phyloP scores from a whole-genome alignment of 2,329 filamentous ascomycete species.

The Sporothrix phasma region DNA sequence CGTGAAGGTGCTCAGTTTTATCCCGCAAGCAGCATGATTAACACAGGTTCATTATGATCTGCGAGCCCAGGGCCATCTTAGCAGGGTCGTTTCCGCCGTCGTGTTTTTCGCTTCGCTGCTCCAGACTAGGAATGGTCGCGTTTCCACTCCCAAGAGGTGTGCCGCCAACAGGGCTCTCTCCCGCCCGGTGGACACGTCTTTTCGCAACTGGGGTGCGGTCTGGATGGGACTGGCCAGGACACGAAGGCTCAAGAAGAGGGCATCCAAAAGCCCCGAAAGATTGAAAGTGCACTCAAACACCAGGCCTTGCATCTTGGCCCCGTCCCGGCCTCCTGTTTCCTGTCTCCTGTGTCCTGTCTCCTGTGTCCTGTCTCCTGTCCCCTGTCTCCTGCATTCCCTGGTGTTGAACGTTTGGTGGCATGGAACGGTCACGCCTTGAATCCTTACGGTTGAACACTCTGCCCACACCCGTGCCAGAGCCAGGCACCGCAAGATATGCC shows the following conservation, averaged over 20 bases:
- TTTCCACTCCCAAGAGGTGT: constrained; percentile 1
- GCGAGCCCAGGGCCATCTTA: background rate
- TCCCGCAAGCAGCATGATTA: background rate
- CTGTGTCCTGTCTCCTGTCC: no score
- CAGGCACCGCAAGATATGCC: background rate
- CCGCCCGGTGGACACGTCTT: background rate
- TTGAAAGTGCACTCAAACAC: background rate
- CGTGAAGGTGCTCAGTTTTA: background rate
- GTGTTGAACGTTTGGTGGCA: background rate
- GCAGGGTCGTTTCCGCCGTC: constrained; percentile 10
- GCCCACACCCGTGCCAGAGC: no score
- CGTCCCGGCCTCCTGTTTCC: background rate
- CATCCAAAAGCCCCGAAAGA: background rate
- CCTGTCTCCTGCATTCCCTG: background rate
- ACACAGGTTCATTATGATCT: constrained; percentile 12
- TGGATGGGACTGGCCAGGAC: background rate
- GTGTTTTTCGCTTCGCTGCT: constrained; percentile 16
- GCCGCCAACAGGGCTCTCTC: background rate
- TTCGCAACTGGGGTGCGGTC: background rate
- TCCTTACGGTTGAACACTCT: background rate
- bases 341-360: no score
- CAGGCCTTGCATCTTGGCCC: background rate
- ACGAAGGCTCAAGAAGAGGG: background rate
- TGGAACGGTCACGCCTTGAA: no score
- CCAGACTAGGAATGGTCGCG: constrained; percentile 16